These are phyloP conservation scores for Diaporthe humulicola DNA, from an alignment of 2,329 filamentous ascomycete species.

Conservation along the genomic window DNA sequence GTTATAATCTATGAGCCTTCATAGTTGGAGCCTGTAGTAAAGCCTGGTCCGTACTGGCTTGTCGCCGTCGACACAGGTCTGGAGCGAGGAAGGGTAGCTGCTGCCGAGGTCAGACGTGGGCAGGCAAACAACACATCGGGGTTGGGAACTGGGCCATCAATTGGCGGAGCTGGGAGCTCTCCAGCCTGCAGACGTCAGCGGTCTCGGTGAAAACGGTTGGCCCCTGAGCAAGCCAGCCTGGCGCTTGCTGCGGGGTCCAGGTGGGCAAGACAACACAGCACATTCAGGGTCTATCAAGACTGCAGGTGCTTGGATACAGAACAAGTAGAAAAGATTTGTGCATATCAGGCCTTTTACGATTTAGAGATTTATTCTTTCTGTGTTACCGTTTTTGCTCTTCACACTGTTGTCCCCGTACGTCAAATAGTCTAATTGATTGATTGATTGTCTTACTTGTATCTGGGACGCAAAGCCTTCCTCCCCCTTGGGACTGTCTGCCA, in stretches of 20 bases:
- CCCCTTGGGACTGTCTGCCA: constrained; percentile 11
- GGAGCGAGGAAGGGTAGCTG: background rate
- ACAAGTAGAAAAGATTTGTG: background rate
- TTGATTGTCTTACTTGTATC: constrained; percentile 30
- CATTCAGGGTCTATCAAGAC: background rate
- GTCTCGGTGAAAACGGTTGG: constrained; percentile 27
- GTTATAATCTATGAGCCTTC: constrained; percentile 38
- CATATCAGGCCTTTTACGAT: background rate
- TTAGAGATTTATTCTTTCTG: background rate
- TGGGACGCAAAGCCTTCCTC: constrained; percentile 10
- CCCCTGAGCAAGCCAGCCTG: constrained; percentile 11
- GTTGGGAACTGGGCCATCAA: constrained; percentile 1
- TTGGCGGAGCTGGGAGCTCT: constrained; percentile 23
- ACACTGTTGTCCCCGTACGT: constrained; percentile 27
- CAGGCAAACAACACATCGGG: constrained; percentile 6
- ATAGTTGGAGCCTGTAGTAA: constrained; percentile 31
- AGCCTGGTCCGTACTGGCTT: background rate
- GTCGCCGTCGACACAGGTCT: background rate
- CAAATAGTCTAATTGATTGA: constrained; percentile 37
- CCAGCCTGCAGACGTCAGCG: constrained; percentile 33
- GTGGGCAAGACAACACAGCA: background rate
- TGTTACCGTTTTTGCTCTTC: constrained; percentile 28
- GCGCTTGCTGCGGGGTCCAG: constrained; percentile 16
- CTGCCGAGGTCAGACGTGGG: constrained; percentile 18
- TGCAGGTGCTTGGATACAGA: background rate